phyloP scores from a whole-genome alignment of 257 asterid genomes.

The Striga asiatica region DNA sequence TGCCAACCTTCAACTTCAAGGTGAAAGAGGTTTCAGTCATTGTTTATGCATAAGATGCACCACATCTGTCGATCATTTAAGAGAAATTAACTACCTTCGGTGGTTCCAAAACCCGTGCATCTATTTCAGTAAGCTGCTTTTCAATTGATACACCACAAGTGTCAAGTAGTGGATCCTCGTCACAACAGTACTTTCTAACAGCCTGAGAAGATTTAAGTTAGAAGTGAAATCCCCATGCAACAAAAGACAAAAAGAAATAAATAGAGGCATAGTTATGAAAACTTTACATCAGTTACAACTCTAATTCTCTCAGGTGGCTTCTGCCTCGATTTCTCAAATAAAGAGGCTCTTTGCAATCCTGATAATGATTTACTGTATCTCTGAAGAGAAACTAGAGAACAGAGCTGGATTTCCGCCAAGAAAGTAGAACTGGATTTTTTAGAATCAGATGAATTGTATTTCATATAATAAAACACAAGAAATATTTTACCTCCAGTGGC shows the following conservation, averaged over 20 bases:
- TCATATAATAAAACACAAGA: constrained; percentile 12
- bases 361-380: constrained; percentile 74
- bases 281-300: constrained; percentile 56
- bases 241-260: constrained; percentile 3
- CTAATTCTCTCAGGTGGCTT: constrained; percentile 67
- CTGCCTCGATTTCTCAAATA: constrained; percentile 84
- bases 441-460: not conserved
- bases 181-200: constrained; percentile 35
- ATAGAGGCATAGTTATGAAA: constrained; percentile 9
- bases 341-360: constrained; percentile 46
- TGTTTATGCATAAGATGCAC: constrained; percentile 7
- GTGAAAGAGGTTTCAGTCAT: constrained; percentile 16
- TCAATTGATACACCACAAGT: constrained; percentile 74
- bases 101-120: constrained; percentile 70
- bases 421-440: constrained; percentile 15
- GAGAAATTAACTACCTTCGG: constrained; percentile 49
- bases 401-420: constrained; percentile 45
- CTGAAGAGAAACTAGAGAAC: constrained; percentile 81
- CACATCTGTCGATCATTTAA: constrained; percentile 12
- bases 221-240: constrained; percentile 16
- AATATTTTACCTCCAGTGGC: constrained; percentile 63
- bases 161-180: constrained; percentile 61
- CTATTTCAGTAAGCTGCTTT: constrained; percentile 48
- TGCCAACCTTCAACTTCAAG: constrained; percentile 79
- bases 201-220: constrained; percentile 45